Conservation (phyloP, 192 early-diverging fungal genomes). For the Dissophora ornata region DNA sequence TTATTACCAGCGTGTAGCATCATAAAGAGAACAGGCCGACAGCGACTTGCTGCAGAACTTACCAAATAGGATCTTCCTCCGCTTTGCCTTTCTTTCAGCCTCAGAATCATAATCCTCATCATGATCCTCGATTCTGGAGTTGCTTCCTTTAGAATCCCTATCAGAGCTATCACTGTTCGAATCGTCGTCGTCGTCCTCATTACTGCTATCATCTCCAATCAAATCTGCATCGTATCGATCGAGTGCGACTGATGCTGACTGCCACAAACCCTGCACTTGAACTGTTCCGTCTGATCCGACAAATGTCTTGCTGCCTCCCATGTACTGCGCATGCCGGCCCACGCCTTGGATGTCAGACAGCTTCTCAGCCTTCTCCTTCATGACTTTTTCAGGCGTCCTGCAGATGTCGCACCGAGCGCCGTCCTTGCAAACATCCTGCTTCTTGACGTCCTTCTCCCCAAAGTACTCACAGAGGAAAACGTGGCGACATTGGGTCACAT, state of each 20-base stretch:
- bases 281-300: constrained; percentile 27
- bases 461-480: constrained; percentile 90
- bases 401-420: constrained; percentile 41
- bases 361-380: constrained; percentile 30
- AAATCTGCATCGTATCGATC: constrained; percentile 36
- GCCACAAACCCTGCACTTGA: constrained; percentile 32
- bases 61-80: constrained; percentile 51
- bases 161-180: constrained; percentile 1
- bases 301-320: constrained; percentile 20
- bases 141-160: not conserved
- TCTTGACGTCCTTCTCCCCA: constrained; percentile 77
- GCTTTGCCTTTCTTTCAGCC: constrained; percentile 38
- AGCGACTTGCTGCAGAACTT: not conserved
- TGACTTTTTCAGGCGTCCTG: constrained; percentile 42
- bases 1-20: no score
- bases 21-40: no score
- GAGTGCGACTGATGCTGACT: constrained; percentile 22
- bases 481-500: constrained; percentile 82
- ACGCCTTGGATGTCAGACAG: not conserved
- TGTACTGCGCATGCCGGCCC: constrained; percentile 18
- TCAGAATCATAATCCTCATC: constrained; percentile 37
- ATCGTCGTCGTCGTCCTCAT: constrained; percentile 4
- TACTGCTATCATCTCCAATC: constrained; percentile 14
- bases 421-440: constrained; percentile 22
- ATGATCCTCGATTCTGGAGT: not conserved